These are phyloP conservation scores for Excoecaria agallocha DNA, from an alignment of 345 rosid species.

Conservation along the genomic window DNA sequence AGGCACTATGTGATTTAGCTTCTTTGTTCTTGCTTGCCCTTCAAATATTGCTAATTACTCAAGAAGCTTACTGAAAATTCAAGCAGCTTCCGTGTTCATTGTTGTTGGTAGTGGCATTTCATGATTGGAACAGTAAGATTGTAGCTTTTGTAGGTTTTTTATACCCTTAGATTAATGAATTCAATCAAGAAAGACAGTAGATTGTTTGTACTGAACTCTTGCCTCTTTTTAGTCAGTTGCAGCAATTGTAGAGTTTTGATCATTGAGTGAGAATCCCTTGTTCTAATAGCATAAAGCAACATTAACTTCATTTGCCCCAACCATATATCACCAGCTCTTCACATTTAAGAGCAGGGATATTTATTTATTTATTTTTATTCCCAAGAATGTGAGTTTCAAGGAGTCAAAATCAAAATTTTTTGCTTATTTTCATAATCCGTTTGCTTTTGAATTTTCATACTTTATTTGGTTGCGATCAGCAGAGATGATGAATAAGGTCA, in stretches of 20 bases:
- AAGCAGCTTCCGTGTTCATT: background rate
- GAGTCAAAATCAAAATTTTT: background rate
- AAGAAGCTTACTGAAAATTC: background rate
- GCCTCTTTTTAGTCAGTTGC: background rate
- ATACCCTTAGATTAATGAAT: background rate
- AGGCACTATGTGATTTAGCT: background rate
- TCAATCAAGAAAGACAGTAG: background rate
- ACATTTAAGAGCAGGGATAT: background rate
- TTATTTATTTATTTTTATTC: too few species aligned
- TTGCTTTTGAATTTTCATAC: background rate
- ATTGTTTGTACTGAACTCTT: background rate
- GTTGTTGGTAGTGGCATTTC: background rate
- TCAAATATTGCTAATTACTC: background rate
- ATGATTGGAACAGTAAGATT: background rate
- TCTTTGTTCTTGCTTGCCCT: background rate
- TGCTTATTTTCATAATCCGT: background rate
- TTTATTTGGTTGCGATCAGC: background rate
- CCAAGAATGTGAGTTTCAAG: background rate
- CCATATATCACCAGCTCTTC: background rate
- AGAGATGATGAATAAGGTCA: background rate
- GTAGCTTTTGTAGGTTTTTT: background rate
- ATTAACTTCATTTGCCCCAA: background rate
- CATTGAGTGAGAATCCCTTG: background rate
- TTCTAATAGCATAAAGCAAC: background rate
- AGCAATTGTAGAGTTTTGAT: background rate